These are phyloP conservation scores for Aspergillus indologenus DNA, from an alignment of 495 filamentous ascomycete species.

Conservation along the genomic window DNA sequence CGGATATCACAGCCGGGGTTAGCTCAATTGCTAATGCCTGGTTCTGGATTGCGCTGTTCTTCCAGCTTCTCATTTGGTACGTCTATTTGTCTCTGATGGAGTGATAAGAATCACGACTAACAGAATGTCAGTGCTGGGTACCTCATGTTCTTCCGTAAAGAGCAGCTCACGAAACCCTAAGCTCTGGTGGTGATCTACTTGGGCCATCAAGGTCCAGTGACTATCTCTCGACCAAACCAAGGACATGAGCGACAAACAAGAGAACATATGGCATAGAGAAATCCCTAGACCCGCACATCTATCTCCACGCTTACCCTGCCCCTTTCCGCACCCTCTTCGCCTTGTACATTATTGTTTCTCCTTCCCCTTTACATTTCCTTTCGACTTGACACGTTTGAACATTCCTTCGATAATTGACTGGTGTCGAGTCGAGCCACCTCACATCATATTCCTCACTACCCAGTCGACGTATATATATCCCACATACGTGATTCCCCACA, in stretches of 20 bases:
- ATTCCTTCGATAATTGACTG: neutral
- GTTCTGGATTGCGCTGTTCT: constrained; percentile 64
- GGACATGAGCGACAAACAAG: neutral
- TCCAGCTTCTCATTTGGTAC: constrained; percentile 62
- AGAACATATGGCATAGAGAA: neutral
- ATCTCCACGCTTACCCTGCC: neutral
- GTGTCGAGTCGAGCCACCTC: neutral
- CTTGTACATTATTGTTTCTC: constrained; percentile 5
- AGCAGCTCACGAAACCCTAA: constrained; percentile 67
- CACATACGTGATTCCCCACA: constrained; percentile 2
- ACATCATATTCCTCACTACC: neutral
- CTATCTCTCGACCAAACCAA: neutral
- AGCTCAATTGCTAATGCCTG: constrained; percentile 52
- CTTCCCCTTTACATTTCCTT: neutral
- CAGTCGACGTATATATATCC: constrained; percentile 4
- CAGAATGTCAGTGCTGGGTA: constrained; percentile 52
- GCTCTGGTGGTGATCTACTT: neutral
- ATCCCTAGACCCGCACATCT: neutral
- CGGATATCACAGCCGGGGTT: constrained; percentile 41
- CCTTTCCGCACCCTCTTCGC: neutral
- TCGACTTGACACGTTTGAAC: neutral
- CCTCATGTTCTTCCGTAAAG: constrained; percentile 68
- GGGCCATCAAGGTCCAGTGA: neutral
- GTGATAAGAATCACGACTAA: constrained; percentile 3
- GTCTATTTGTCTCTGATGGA: constrained; percentile 9